Evolutionary conservation across 345 rosid species (phyloP), one percentile per base, ranked within the genome.

Genomic region (Salix brachista): DNA sequence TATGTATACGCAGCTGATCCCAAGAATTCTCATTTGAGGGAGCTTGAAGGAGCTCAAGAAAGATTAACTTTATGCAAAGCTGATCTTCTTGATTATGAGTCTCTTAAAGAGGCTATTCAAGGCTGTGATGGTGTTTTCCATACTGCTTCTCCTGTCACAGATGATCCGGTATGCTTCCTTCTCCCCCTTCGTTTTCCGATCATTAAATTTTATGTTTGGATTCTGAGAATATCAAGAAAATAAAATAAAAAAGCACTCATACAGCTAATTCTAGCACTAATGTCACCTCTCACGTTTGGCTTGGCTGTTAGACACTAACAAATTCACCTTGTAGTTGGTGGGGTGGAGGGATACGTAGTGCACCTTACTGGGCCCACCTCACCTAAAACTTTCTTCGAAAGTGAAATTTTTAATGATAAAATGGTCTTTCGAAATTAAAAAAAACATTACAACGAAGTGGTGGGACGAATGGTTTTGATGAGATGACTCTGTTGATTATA

Each of bases 81-180:
- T n/a, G 97, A 93, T 83, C 90, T 96, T 84, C 90, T 91, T 46
- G 98, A 96, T 78, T 92, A 75, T 34, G 84, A 83, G 74, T 83
- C 88, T 81, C 89, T 96, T 8, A 74, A 62, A 71, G 85, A 87
- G 46, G 95, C 96, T 58, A 92, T 96, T 83, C 62, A 32, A 14
- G 99, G 95, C 5, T 96, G 99, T 54, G 89, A 92, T 61, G 99
- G 99, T n/a, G 99, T 96, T 75, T 87, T 96, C 84, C 99, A 96
- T 71, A 86, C 97, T 14, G 99, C 99, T 67, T 96, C 97, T 67
- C 99, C 99, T 0, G 92, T 93, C 79, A 96, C 98, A 17, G 98
- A 96, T 50, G 98, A 93, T 76, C 99, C 99, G 18, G 99, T 96
- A 34, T 84, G 92, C 85, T 41, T 1, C 10, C 54, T 23, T 30